Conservation (phyloP, 2,329 filamentous ascomycete genomes). For the Tolypocladium guangdongense region DNA sequence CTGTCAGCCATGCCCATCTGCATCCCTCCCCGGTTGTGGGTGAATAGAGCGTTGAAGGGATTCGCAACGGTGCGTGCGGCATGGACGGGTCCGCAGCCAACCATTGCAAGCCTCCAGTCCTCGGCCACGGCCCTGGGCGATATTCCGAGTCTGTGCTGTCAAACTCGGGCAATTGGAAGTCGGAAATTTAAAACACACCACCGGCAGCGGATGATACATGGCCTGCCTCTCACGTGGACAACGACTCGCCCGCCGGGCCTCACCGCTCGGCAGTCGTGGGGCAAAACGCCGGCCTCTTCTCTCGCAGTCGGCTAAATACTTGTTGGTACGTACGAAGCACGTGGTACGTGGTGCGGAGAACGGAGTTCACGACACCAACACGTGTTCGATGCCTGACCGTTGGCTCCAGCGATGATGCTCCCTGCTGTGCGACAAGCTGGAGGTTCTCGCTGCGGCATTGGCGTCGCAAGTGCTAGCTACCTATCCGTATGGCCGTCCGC, state of each 20-base stretch:
- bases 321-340: background rate
- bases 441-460: background rate
- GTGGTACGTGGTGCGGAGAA: background rate
- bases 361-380: background rate
- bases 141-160: background rate
- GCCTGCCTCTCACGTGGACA: background rate
- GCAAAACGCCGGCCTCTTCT: background rate
- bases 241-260: background rate
- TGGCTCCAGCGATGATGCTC: background rate
- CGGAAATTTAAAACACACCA: background rate
- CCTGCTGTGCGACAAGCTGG: background rate
- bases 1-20: background rate
- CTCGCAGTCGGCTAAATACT: background rate
- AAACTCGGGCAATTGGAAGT: too few relatives aligned
- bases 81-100: background rate
- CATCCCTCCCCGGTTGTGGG: background rate
- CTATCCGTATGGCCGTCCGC: constrained; percentile 6
- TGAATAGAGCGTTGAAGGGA: background rate
- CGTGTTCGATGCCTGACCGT: background rate
- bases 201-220: background rate
- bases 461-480: too few relatives aligned
- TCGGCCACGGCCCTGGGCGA: background rate
- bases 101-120: background rate
- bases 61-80: background rate
- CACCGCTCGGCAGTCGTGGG: background rate